Evolutionary conservation across 78 protist genomes (phyloP).

Genomic region (Dictyostelium capitatum): DNA sequence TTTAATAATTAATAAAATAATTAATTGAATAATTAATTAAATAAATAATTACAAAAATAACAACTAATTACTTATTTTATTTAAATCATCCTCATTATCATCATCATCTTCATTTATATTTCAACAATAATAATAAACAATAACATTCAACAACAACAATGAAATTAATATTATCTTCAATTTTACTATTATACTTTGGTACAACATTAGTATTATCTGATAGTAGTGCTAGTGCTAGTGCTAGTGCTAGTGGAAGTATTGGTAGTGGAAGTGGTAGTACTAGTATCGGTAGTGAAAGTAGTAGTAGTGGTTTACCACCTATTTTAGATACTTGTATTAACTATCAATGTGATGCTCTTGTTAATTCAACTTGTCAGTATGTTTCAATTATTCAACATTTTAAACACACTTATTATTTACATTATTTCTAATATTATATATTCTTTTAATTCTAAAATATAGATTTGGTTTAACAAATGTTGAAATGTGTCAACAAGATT

Average conservation of each 20-base stretch:
- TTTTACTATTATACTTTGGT: not conserved
- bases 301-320: not conserved
- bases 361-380: not conserved
- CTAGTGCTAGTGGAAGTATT: no score
- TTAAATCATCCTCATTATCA: not conserved
- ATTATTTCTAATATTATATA: not conserved
- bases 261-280: not conserved
- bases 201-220: not conserved
- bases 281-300: not conserved
- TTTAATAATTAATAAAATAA: no score
- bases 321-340: not conserved
- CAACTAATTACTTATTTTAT: no score
- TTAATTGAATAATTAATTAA: no score
- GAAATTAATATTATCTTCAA: slow-evolving; percentile 13
- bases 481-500: slow-evolving; percentile 18
- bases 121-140: not conserved
- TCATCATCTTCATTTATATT: not conserved
- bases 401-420: not conserved
- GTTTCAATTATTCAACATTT: no score
- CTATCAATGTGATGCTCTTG: slow-evolving; percentile 4
- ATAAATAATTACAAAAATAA: no score
- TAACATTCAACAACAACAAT: not conserved
- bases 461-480: not conserved
- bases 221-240: not conserved
- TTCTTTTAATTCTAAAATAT: not conserved